Base-by-base conservation (phyloP, 2,329 filamentous ascomycete species). In the Truncatella angustata region DNA sequence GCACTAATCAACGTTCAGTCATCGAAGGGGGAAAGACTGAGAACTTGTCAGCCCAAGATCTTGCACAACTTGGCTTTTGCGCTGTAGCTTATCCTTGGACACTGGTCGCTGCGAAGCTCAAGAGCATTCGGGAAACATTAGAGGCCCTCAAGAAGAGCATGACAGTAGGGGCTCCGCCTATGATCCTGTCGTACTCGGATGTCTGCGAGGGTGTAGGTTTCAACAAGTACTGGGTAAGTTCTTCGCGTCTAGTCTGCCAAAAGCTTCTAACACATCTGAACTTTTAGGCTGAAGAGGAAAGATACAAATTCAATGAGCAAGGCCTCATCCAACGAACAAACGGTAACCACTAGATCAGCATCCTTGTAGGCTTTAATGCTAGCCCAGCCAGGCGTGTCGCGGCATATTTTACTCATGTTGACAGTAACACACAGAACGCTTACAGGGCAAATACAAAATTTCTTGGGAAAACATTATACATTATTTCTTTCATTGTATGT, bases 121-220 rank as follows among this genome's bases (percentile, higher is more conserved):
- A 69, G 63, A 68, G 67, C 16, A 69, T 75, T 9, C 53, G 64
- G 5, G 66, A 72, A 48, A 62, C 67, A 1, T 55, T 73, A 5
- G 69, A 70, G 51, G 63, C 56, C 0, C 42, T 78, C 30, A 78
- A 78, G 59, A 63, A 61, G 20, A 72, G 67, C n/a, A 64, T 78
- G 58, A 67, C 64, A 1, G 62, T 67, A 5, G 74, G 73, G 0
- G 63, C 65, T 3, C 74, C 74, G 2, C 71, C 73, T 1, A 70
- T 67, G 56, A 71, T 77, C 37, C 54, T 77, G 24, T 67, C 67
- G 0, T 76, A 74, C 50, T 60, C 60, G 0, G 71, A 78, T 43
- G 73, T 78, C 0, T 75, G 71, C 34, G 68, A 73, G 10, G 72
- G 72, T 0, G 73, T 77, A 18, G 74, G 75, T 0, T 77, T 77